These are phyloP conservation scores for Saprolegnia parasitica DNA, from an alignment of 352 stramenopile genomes.

Conservation along the genomic window DNA sequence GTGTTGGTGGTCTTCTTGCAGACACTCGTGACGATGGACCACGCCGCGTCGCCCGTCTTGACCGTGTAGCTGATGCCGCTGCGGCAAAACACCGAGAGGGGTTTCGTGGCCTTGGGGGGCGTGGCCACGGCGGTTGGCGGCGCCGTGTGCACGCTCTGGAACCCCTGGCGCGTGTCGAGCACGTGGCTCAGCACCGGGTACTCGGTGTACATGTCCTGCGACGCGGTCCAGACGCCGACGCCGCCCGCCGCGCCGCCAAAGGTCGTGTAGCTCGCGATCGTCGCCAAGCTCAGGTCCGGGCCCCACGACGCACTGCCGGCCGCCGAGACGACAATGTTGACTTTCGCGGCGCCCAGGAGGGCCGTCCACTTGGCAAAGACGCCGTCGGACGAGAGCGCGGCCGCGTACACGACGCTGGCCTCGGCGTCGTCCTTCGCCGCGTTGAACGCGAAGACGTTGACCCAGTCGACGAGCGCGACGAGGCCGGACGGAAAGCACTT, in stretches of 20 bases:
- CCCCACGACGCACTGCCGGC: conserved; percentile 2
- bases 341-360: background rate
- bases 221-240: conserved; percentile 3
- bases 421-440: background rate
- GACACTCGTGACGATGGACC: conserved; percentile 4
- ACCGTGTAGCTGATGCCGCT: conserved; percentile 4
- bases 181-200: background rate
- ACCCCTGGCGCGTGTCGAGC: background rate
- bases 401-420: conserved; percentile 2
- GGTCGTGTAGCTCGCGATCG: background rate
- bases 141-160: background rate
- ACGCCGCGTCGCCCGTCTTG: conserved; percentile 1
- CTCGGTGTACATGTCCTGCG: conserved; percentile 11
- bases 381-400: background rate
- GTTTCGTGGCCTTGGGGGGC: background rate
- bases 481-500: conserved; percentile 23
- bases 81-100: conserved; percentile 3
- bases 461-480: conserved; percentile 24
- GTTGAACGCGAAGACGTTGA: conserved; percentile 16
- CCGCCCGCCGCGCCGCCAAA: background rate
- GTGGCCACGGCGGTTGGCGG: background rate
- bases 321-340: background rate
- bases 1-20: conserved; percentile 15
- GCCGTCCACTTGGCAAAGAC: conserved; percentile 4
- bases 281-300: background rate